Percentiles rank a stretch among this genome's conserved stretches.
Conservation (phyloP, 2,329 filamentous ascomycete genomes). For the Penicillium freii region DNA sequence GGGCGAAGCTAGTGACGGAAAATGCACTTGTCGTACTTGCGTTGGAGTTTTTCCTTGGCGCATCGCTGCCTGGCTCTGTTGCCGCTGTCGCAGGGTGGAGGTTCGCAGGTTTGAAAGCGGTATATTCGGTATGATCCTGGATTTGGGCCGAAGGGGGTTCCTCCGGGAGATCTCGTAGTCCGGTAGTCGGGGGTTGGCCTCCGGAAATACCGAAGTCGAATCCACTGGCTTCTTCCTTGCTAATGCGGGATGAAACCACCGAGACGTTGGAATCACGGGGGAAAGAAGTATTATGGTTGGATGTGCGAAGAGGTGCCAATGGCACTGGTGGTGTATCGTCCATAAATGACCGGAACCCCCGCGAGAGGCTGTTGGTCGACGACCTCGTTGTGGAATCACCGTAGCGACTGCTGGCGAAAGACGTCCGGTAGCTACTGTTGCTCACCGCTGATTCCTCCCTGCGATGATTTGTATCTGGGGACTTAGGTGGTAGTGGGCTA, state of each 20-base stretch:
- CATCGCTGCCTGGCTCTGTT: conserved; percentile 13
- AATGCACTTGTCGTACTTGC: conserved; percentile 31
- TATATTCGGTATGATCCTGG: conserved; percentile 18
- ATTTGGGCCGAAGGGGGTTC: conserved; percentile 17
- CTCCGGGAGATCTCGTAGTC: conserved; percentile 24
- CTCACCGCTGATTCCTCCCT: conserved; percentile 33
- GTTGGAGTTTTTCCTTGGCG: conserved; percentile 28
- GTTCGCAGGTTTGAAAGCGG: conserved; percentile 18
- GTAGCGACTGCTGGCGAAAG: conserved; percentile 40
- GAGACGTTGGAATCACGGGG: conserved; percentile 27
- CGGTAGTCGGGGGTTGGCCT: conserved; percentile 10
- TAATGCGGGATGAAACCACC: conserved; percentile 18
- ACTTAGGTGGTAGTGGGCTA: conserved; percentile 20
- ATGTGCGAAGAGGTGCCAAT: conserved; percentile 25
- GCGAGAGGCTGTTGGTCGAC: conserved; percentile 34
- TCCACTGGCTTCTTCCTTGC: conserved; percentile 27
- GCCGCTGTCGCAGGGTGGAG: conserved; percentile 24
- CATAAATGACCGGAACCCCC: conserved; percentile 29
- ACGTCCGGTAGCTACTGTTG: conserved; percentile 43
- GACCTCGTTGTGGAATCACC: conserved; percentile 38
- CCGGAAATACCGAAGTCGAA: conserved; percentile 32
- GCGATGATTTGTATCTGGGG: conserved; percentile 10
- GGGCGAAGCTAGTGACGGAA: conserved; percentile 42
- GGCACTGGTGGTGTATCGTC: conserved; percentile 38
- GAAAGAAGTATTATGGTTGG: conserved; percentile 18